phyloP scores from a whole-genome alignment of 352 stramenopile species.

The Pythium phragmitis region DNA sequence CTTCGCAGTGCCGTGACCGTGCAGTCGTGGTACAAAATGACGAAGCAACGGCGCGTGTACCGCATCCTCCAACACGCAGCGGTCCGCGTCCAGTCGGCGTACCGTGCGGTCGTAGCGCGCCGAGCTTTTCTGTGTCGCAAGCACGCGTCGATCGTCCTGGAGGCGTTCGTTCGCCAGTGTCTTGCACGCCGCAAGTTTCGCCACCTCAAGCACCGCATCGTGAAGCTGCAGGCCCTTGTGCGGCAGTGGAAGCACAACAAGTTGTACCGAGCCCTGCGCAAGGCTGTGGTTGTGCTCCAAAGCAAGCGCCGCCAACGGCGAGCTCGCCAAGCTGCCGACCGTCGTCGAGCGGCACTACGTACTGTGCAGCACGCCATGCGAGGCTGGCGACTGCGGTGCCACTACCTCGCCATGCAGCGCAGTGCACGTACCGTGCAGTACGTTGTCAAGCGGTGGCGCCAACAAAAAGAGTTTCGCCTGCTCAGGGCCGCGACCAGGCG shows the following conservation, averaged over 20 bases:
- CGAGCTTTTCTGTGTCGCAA: constrained; percentile 49
- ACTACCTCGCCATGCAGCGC: constrained; percentile 38
- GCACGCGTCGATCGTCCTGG: constrained; percentile 56
- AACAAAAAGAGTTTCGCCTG: constrained; percentile 43
- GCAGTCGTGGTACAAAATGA: constrained; percentile 67
- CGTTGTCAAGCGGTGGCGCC: constrained; percentile 52
- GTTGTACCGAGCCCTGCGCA: constrained; percentile 31
- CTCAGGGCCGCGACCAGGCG: constrained; percentile 27
- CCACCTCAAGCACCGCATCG: constrained; percentile 60
- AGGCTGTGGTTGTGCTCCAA: constrained; percentile 39
- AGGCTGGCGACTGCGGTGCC: constrained; percentile 45
- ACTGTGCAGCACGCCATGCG: constrained; percentile 50
- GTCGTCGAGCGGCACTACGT: constrained; percentile 34
- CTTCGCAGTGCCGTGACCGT: constrained; percentile 37
- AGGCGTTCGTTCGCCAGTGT: constrained; percentile 68
- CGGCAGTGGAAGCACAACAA: constrained; percentile 43
- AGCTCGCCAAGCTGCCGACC: constrained; percentile 23
- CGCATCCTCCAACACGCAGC: constrained; percentile 27
- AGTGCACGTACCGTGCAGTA: constrained; percentile 43
- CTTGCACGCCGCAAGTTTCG: constrained; percentile 64
- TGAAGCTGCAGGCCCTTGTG: constrained; percentile 60
- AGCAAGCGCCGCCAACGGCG: constrained; percentile 41
- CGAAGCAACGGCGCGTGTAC: constrained; percentile 33
- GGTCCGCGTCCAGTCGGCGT: constrained; percentile 48
- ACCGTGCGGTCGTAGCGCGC: constrained; percentile 40